Evolutionary conservation across 2,329 filamentous ascomycete species (phyloP), one percentile per base, ranked within the genome.

Genomic region (Trichoderma guizhouense): DNA sequence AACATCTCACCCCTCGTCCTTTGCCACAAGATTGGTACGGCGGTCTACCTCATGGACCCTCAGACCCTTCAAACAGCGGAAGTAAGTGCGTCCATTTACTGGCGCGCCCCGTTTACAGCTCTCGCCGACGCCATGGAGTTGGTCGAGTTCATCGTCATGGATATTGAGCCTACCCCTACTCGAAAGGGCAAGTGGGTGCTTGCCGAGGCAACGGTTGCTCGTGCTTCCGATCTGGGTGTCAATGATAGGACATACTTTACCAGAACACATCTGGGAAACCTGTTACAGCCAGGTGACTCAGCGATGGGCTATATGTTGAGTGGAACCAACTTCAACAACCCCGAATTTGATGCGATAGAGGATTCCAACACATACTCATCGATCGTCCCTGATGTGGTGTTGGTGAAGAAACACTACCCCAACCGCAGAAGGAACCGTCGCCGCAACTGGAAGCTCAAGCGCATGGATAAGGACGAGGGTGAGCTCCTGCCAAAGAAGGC

Each of bases 341-440:
- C 88, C 11, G 88, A 97, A 76, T 94, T 92, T 76, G 94, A 97
- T 76, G 92, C 91, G 69, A 87, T 98, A 39, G 94, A 98, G 81
- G 83, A 88, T 65, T 94, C 91, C 68, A 90, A 90, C 80, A 90
- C 91, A 65, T 95, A 97, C 82, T 85, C 89, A 3, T 91, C 90
- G 3, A 90, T 87, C 4, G 93, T 99, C 71, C 96, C 96, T 0
- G 96, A 99, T 78, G 96, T 98, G 0, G 84, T 99, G 7, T 87
- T 99, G 4, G 94, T 99, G 81, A 98, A 97, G 94, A 99, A 99
- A 83, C 91, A 93, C 87, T 99, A 97, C 83, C 90, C 92, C 73
- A 90, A 93, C 77, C 92, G 92, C 83, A 91, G 92, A 86, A 97
- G 95, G 89, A 83, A 83, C 78, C 91, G 90, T 85, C 88, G 87